These are phyloP conservation scores for Leccinum huronense DNA, from an alignment of 1,284 basidiomycete species.

Conservation along the genomic window DNA sequence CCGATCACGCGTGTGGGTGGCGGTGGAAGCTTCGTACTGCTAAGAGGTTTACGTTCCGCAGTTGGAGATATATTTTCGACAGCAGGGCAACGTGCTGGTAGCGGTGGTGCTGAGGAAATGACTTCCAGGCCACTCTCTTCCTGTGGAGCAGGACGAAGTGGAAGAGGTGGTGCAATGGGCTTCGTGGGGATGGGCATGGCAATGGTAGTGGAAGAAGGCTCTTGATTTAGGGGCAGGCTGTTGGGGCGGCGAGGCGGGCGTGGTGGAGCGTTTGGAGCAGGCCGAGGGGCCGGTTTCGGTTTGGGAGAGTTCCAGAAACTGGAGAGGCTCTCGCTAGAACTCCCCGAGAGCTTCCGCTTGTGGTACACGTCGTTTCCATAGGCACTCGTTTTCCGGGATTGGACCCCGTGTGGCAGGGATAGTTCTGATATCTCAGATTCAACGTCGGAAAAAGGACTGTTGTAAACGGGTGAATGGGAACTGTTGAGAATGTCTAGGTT, in stretches of 20 bases:
- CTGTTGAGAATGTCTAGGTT: slow-evolving; percentile 21
- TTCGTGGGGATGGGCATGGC: slow-evolving; percentile 11
- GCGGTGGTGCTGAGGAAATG: slow-evolving; percentile 23
- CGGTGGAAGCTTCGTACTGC: slow-evolving; percentile 51
- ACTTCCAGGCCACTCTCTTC: slow-evolving; percentile 15
- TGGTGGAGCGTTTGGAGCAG: slow-evolving; percentile 18
- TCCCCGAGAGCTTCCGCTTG: slow-evolving; percentile 16
- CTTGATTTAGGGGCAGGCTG: background rate
- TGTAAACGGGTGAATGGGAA: slow-evolving; percentile 24
- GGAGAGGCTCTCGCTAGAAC: slow-evolving; percentile 26
- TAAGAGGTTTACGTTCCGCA: slow-evolving; percentile 48
- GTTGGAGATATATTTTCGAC: slow-evolving; percentile 20
- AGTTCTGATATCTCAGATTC: slow-evolving; percentile 32
- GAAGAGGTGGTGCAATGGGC: slow-evolving; percentile 28
- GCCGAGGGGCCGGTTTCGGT: slow-evolving; percentile 27
- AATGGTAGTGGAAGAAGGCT: slow-evolving; percentile 1
- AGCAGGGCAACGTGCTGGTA: slow-evolving; percentile 24
- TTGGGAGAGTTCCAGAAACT: slow-evolving; percentile 16
- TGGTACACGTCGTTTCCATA: slow-evolving; percentile 5
- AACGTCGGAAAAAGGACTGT: slow-evolving; percentile 34
- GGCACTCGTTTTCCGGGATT: slow-evolving; percentile 5
- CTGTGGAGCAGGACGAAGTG: slow-evolving; percentile 21
- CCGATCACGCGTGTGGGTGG: slow-evolving; percentile 72
- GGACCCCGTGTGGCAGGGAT: slow-evolving; percentile 12
- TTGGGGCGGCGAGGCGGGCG: slow-evolving; percentile 23